Conservation (phyloP, 257 asterid species). For the Fraxinus excelsior region DNA sequence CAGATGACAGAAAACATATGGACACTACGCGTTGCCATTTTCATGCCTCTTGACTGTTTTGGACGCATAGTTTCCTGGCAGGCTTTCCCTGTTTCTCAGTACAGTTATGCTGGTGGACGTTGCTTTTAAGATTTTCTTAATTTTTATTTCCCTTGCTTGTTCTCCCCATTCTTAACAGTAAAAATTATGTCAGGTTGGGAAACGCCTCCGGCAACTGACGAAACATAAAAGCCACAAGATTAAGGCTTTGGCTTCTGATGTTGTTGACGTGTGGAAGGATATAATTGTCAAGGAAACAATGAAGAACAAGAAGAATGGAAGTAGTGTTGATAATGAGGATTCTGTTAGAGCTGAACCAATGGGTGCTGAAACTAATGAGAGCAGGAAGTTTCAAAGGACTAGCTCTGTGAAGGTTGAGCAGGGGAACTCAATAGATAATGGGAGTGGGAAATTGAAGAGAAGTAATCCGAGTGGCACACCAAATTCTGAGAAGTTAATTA, state of each 20-base stretch:
- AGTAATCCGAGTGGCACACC: slow-evolving; percentile 18
- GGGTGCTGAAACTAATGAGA: slow-evolving; percentile 35
- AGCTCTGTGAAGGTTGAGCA: slow-evolving; percentile 55
- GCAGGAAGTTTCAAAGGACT: slow-evolving; percentile 43
- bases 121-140: not conserved
- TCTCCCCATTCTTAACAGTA: not conserved
- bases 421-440: slow-evolving; percentile 21
- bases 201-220: slow-evolving; percentile 79
- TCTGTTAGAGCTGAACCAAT: slow-evolving; percentile 41
- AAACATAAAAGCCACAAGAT: slow-evolving; percentile 80
- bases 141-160: not conserved
- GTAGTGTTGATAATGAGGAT: slow-evolving; percentile 34
- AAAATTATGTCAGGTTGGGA: slow-evolving; percentile 66
- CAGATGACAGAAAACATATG: not conserved
- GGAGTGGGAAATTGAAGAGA: slow-evolving; percentile 50
- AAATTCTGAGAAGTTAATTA: slow-evolving; percentile 33
- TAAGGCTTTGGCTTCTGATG: slow-evolving; percentile 75
- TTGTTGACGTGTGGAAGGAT: slow-evolving; percentile 79
- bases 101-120: not conserved
- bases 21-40: not conserved
- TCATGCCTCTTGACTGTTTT: not conserved
- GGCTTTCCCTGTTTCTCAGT: not conserved
- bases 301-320: slow-evolving; percentile 53
- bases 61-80: not conserved
- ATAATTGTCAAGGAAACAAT: slow-evolving; percentile 71